Conservation (phyloP, 1,284 basidiomycete genomes). For the Malassezia pachydermatis region DNA sequence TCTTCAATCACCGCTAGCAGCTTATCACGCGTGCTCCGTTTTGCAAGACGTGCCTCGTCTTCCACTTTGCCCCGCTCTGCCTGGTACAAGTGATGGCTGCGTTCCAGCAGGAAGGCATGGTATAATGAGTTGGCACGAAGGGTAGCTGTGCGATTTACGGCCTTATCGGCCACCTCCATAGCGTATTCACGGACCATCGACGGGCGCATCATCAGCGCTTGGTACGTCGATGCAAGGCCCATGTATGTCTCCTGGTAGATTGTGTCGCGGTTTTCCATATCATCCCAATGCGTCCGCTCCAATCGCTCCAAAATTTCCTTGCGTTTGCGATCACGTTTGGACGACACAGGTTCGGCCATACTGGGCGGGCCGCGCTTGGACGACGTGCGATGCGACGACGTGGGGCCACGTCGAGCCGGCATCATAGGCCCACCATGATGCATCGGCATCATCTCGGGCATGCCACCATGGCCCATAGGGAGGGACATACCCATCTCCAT, state of each 20-base stretch:
- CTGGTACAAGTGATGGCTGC: slow-evolving; percentile 28
- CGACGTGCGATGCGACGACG: background rate
- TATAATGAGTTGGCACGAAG: slow-evolving; percentile 35
- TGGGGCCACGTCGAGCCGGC: background rate
- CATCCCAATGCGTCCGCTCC: slow-evolving; percentile 42
- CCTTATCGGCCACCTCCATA: slow-evolving; percentile 31
- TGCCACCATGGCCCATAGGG: background rate
- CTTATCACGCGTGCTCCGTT: slow-evolving; percentile 38
- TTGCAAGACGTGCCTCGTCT: slow-evolving; percentile 38
- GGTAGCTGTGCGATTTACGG: slow-evolving; percentile 32
- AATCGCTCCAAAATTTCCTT: slow-evolving; percentile 45
- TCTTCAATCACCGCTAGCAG: slow-evolving; percentile 41
- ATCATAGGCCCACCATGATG: background rate
- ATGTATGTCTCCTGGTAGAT: slow-evolving; percentile 40
- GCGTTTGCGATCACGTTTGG: slow-evolving; percentile 38
- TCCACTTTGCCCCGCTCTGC: slow-evolving; percentile 36
- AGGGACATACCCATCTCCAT: background rate
- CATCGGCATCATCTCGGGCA: background rate
- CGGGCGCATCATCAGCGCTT: slow-evolving; percentile 38
- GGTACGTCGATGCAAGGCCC: slow-evolving; percentile 29
- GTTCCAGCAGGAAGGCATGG: slow-evolving; percentile 40
- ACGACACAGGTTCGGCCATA: background rate
- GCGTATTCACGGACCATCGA: slow-evolving; percentile 34
- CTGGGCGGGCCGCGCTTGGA: background rate
- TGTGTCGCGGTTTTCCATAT: slow-evolving; percentile 40